phyloP scores from a whole-genome alignment of 768 basidiomycete genomes.

The Trametes elegans region DNA sequence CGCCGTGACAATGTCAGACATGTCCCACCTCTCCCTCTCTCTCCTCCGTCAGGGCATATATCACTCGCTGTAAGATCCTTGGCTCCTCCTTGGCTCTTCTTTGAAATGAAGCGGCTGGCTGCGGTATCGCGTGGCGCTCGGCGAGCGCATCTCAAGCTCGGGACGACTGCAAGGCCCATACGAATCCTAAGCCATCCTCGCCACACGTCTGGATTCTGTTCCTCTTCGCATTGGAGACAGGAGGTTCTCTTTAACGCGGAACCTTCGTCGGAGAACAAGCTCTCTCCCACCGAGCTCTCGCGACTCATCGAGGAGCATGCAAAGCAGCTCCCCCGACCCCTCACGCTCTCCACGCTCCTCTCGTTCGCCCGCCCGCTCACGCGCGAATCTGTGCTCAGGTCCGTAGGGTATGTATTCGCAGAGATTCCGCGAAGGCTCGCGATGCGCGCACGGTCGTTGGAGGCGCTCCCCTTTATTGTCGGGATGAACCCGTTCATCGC shows the following conservation, averaged over 20 bases:
- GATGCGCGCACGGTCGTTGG: constrained; percentile 69
- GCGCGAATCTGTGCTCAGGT: constrained; percentile 64
- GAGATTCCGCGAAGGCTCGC: constrained; percentile 80
- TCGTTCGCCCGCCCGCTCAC: constrained; percentile 77
- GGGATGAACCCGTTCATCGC: constrained; percentile 88
- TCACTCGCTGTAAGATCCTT: neutral
- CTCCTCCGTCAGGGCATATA: neutral
- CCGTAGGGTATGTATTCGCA: constrained; percentile 69
- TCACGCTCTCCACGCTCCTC: constrained; percentile 71
- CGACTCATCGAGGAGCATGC: constrained; percentile 63
- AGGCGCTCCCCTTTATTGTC: constrained; percentile 81
- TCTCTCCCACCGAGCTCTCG: constrained; percentile 50
- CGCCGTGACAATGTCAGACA: neutral
- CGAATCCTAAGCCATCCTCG: neutral
- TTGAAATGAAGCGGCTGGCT: neutral
- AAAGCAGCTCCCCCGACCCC: constrained; percentile 59
- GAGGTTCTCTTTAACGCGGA: constrained; percentile 6
- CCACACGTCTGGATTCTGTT: neutral
- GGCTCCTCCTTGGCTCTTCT: neutral
- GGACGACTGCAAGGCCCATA: neutral
- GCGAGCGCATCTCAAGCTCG: too few relatives aligned
- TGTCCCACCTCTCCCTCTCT: neutral
- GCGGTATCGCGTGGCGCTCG: neutral
- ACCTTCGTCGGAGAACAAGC: constrained; percentile 26
- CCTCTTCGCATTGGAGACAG: neutral